Percentiles rank a stretch among this genome's conserved stretches.
Evolutionary conservation across 108 stramenopile genomes (phyloP).

Genomic region (Skeletonema menzelii): DNA sequence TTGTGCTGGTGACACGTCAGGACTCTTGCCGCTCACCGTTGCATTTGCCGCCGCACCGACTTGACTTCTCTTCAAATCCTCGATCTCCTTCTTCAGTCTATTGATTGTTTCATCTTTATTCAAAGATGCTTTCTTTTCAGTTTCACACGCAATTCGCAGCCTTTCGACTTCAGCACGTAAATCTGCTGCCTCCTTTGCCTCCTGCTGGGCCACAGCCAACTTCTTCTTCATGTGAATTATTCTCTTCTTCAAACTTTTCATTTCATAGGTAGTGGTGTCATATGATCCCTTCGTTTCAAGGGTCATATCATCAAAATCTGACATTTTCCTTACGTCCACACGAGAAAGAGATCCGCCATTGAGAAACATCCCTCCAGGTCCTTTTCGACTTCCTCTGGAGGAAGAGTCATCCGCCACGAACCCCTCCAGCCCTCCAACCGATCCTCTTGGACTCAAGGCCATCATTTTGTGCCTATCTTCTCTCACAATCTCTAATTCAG

Average conservation of each 20-base stretch:
- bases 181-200: slow-evolving; percentile 39
- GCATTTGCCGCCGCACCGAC: not conserved
- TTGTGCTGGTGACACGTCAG: not conserved
- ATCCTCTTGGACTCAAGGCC: not conserved
- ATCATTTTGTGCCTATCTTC: slow-evolving; percentile 14
- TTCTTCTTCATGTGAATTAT: slow-evolving; percentile 56
- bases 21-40: not conserved
- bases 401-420: not conserved
- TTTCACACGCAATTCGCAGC: slow-evolving; percentile 35
- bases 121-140: slow-evolving; percentile 25
- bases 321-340: not conserved
- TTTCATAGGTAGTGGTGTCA: slow-evolving; percentile 37
- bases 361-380: not conserved
- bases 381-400: not conserved
- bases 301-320: slow-evolving; percentile 50
- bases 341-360: not conserved
- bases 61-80: slow-evolving; percentile 1
- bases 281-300: slow-evolving; percentile 25
- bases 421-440: not conserved
- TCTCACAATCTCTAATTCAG: slow-evolving; percentile 21
- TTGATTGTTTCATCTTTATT: slow-evolving; percentile 42
- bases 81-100: slow-evolving; percentile 18
- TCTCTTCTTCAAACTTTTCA: slow-evolving; percentile 47
- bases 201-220: slow-evolving; percentile 28
- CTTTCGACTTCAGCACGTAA: slow-evolving; percentile 39